A percentile compares a stretch with the other conserved stretches of the same genome.
These are phyloP conservation scores for Aureobasidium lini DNA, from an alignment of 2,329 filamentous ascomycete genomes.

Conservation along the genomic window DNA sequence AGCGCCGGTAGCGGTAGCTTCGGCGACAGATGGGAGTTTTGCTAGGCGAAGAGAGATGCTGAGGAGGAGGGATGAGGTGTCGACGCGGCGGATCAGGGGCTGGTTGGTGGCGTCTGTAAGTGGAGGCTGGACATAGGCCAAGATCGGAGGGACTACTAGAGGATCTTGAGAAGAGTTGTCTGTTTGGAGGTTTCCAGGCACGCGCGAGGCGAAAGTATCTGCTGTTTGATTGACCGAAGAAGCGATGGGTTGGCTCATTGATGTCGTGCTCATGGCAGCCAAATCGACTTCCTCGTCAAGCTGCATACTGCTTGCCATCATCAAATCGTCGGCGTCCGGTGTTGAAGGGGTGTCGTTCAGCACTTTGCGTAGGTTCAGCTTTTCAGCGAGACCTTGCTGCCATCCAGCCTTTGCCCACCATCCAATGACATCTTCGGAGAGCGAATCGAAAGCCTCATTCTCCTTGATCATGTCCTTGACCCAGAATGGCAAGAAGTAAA, in stretches of 20 bases:
- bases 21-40: conserved; percentile 67
- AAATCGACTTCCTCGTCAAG: conserved; percentile 21
- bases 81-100: conserved; percentile 76
- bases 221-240: conserved; percentile 6
- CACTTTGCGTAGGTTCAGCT: conserved; percentile 64
- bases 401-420: conserved; percentile 95
- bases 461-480: conserved; percentile 72
- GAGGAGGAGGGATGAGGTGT: conserved; percentile 75
- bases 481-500: conserved; percentile 93
- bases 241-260: conserved; percentile 6
- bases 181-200: conserved; percentile 13
- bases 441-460: conserved; percentile 77
- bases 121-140: conserved; percentile 72
- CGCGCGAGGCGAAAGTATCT: conserved; percentile 15
- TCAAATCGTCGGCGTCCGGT: conserved; percentile 22
- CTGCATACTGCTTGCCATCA: conserved; percentile 19
- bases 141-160: conserved; percentile 60
- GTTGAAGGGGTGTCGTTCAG: conserved; percentile 40
- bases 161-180: conserved; percentile 17
- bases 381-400: conserved; percentile 73
- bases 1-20: conserved; percentile 43
- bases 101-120: conserved; percentile 18
- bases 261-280: conserved; percentile 17
- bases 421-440: conserved; percentile 84
- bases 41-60: conserved; percentile 78